A percentile compares a stretch with the other conserved stretches of the same genome.
phyloP scores from a whole-genome alignment of 257 asterid species.

The Primulina eburnea region DNA sequence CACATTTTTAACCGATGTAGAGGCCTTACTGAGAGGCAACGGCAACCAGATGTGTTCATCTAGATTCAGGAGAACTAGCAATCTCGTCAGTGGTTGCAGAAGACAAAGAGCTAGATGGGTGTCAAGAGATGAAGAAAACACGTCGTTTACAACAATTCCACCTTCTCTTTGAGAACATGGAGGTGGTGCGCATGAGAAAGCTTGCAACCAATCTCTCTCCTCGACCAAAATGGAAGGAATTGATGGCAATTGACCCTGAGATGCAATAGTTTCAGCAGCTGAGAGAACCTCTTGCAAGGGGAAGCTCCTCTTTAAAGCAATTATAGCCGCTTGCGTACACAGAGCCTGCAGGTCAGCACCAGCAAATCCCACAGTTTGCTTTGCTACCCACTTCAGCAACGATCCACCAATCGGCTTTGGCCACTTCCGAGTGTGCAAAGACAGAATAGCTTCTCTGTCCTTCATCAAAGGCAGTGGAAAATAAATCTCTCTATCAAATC shows the following conservation, averaged over 20 bases:
- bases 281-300: slow-evolving; percentile 81
- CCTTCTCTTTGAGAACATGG: slow-evolving; percentile 96
- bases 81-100: slow-evolving; percentile 60
- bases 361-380: slow-evolving; percentile 88
- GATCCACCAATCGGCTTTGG: slow-evolving; percentile 83
- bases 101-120: slow-evolving; percentile 73
- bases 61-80: slow-evolving; percentile 59
- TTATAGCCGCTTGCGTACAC: slow-evolving; percentile 91
- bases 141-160: slow-evolving; percentile 75
- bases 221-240: slow-evolving; percentile 77
- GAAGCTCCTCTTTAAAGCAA: slow-evolving; percentile 78
- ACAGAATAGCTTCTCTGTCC: slow-evolving; percentile 90
- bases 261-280: slow-evolving; percentile 46
- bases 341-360: slow-evolving; percentile 99
- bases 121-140: slow-evolving; percentile 69
- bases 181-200: slow-evolving; percentile 77
- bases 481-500: slow-evolving; percentile 95
- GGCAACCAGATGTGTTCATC: slow-evolving; percentile 90
- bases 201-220: slow-evolving; percentile 95
- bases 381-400: slow-evolving; percentile 76
- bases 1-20: slow-evolving; percentile 50
- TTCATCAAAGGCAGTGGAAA: slow-evolving; percentile 87
- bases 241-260: slow-evolving; percentile 40
- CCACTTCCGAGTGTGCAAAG: slow-evolving; percentile 91
- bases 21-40: slow-evolving; percentile 58